Base-by-base conservation (phyloP, 495 filamentous ascomycete species). In the Apiosordaria backusii region DNA sequence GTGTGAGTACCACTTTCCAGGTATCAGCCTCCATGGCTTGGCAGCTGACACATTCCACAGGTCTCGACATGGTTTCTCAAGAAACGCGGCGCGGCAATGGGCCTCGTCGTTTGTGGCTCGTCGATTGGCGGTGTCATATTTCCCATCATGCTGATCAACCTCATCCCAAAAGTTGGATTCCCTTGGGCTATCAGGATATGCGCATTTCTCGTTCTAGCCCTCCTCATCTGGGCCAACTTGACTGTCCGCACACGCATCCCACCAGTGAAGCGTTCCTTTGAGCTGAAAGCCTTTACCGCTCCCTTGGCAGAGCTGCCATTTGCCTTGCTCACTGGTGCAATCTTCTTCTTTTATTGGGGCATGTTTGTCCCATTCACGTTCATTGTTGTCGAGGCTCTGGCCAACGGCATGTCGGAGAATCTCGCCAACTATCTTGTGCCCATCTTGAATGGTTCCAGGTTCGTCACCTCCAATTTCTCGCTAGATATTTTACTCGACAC, bases 341-440 rank as follows among this genome's bases (percentile, higher is more conserved):
- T 71, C 1, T 85, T 88, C 70, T 73, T 85, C 1, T 85, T 89
- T 22, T 64, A 58, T 15, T 81, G 82, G 69, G 88, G 86, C 13
- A 80, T 87, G 13, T 79, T 88, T 70, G 68, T 88, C 13, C 89
- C 88, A 0, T 83, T 90, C 77, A 87, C 83, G 69, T 92, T 82
- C 71, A 77, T 92, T 24, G 82, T 85, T n/a, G 77, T 84, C 2
- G 75, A 87, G 61, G 88, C 85, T 0, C 67, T 77, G 27, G 62
- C 67, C 24, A 70, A 78, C 54, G 87, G 87, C 59, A 87, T 91
- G 83, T 76, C 76, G 10, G n/a, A 62, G 1, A 61, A 76, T 18
- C 72, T 91, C 6, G 81, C 84, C 18, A 70, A 75, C 40, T 90
- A 91, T 72, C 76, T 90, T 13, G 73, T 90, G 54, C 74, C 88